Percentiles rank a stretch among this genome's conserved stretches.
These are phyloP conservation scores for Botrytis elliptica DNA, from an alignment of 2,329 filamentous ascomycete genomes.

Conservation along the genomic window DNA sequence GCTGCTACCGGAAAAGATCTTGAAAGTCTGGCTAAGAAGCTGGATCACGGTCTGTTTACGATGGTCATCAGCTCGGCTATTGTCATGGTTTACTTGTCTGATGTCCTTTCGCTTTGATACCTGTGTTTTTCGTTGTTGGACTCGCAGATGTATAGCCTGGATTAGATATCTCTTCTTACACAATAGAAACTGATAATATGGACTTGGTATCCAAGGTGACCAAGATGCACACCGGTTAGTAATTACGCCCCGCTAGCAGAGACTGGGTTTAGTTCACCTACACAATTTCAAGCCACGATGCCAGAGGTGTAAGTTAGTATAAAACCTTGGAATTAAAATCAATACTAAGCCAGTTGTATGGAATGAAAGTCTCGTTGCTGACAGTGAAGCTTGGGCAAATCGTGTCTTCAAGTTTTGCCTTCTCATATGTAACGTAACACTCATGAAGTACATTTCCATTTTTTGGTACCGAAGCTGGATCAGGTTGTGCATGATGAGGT, in stretches of 20 bases:
- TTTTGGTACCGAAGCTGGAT: background rate
- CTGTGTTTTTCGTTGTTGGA: background rate
- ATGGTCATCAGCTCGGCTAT: background rate
- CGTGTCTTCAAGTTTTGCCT: background rate
- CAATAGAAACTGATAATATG: fast-evolving
- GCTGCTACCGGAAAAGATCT: background rate
- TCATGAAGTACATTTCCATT: fast-evolving
- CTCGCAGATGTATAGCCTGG: background rate
- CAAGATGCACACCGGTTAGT: background rate
- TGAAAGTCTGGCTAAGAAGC: background rate
- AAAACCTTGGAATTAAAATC: too few species aligned
- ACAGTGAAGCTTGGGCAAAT: background rate
- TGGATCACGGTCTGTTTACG: too few species aligned
- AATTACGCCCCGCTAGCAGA: background rate
- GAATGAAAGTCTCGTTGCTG: background rate
- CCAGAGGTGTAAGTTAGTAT: background rate
- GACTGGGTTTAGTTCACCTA: background rate
- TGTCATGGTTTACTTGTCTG: background rate
- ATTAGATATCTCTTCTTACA: background rate
- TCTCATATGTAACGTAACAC: background rate
- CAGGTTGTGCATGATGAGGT: background rate
- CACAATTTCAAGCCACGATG: too few species aligned
- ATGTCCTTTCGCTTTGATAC: background rate
- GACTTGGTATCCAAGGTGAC: background rate
- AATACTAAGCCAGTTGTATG: background rate